Conservation (phyloP, 2,329 filamentous ascomycete genomes). For the Hypoxylon sp. region DNA sequence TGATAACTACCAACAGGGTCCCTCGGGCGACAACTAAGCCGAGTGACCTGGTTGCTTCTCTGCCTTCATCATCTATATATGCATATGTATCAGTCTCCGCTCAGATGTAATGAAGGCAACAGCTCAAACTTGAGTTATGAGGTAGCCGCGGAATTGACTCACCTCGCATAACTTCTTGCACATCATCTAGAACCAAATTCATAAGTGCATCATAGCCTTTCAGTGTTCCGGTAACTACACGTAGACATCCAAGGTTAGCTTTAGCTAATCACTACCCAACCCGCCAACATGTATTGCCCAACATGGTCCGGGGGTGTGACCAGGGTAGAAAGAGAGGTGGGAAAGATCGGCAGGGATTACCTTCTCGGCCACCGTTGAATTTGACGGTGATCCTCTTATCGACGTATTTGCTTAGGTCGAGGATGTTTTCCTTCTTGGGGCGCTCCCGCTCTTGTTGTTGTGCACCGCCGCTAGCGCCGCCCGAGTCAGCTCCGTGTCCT, state of each 20-base stretch:
- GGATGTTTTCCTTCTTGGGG: slow-evolving; percentile 98
- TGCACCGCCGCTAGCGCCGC: slow-evolving; percentile 60
- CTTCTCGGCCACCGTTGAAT: slow-evolving; percentile 94
- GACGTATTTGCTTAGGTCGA: slow-evolving; percentile 96
- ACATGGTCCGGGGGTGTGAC: neutral
- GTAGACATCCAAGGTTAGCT: slow-evolving; percentile 3
- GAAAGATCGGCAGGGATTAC: slow-evolving; percentile 62
- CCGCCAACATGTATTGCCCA: slow-evolving; percentile 1
- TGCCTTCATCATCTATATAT: slow-evolving; percentile 87
- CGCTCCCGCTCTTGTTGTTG: slow-evolving; percentile 74
- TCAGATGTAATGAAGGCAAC: too few relatives aligned
- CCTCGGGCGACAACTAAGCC: slow-evolving; percentile 92
- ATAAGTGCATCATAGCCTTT: slow-evolving; percentile 98
- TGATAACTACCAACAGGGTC: slow-evolving; percentile 92
- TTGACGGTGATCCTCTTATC: slow-evolving; percentile 96
- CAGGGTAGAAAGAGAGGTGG: neutral
- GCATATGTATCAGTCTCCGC: slow-evolving; percentile 11
- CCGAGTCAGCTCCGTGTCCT: slow-evolving; percentile 61
- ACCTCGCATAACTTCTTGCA: slow-evolving; percentile 92
- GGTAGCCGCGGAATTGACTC: slow-evolving; percentile 50
- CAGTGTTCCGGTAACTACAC: slow-evolving; percentile 83
- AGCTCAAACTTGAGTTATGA: neutral
- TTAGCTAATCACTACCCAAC: neutral
- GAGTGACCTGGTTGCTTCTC: slow-evolving; percentile 83
- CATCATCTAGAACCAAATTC: slow-evolving; percentile 97